Percentiles rank a stretch among this genome's conserved stretches.
Conservation (phyloP, 1,139 yeast species). For the Debaryomycetaceae sp. region DNA sequence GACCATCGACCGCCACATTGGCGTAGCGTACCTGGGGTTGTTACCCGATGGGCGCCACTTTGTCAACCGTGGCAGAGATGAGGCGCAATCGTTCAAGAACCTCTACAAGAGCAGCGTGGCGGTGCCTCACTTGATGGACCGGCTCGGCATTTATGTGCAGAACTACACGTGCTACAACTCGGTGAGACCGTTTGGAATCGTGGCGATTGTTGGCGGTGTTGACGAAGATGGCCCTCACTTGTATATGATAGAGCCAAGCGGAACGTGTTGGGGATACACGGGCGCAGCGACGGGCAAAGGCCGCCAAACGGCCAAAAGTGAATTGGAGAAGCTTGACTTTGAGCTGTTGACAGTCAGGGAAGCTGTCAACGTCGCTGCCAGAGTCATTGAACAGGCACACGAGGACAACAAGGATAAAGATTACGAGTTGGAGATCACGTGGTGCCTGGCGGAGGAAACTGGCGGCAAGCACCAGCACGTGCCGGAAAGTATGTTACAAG, state of each 20-base stretch:
- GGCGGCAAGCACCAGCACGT: constrained; percentile 77
- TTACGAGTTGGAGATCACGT: constrained; percentile 88
- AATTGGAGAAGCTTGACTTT: constrained; percentile 83
- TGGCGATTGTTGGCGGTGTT: constrained; percentile 89
- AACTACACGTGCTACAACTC: constrained; percentile 95
- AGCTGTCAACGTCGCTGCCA: constrained; percentile 91
- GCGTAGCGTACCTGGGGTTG: constrained; percentile 91
- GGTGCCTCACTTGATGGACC: constrained; percentile 77
- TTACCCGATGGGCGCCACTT: constrained; percentile 96
- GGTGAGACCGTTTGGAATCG: constrained; percentile 95
- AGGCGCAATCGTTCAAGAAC: constrained; percentile 75
- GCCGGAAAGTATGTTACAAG: constrained; percentile 71
- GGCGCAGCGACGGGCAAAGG: constrained; percentile 99
- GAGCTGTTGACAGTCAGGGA: constrained; percentile 67
- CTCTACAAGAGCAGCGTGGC: constrained; percentile 75
- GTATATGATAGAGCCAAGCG: constrained; percentile 97
- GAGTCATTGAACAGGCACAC: constrained; percentile 87
- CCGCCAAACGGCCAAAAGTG: constrained; percentile 92
- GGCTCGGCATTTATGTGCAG: constrained; percentile 89
- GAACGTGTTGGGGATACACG: constrained; percentile 92
- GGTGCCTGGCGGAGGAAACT: constrained; percentile 77
- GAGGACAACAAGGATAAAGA: constrained; percentile 98
- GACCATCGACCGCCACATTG: constrained; percentile 88
- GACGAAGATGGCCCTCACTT: constrained; percentile 87
- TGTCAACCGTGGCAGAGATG: constrained; percentile 89